These are phyloP conservation scores for Candida morakotiae DNA, from an alignment of 805 yeast genomes.

Conservation along the genomic window DNA sequence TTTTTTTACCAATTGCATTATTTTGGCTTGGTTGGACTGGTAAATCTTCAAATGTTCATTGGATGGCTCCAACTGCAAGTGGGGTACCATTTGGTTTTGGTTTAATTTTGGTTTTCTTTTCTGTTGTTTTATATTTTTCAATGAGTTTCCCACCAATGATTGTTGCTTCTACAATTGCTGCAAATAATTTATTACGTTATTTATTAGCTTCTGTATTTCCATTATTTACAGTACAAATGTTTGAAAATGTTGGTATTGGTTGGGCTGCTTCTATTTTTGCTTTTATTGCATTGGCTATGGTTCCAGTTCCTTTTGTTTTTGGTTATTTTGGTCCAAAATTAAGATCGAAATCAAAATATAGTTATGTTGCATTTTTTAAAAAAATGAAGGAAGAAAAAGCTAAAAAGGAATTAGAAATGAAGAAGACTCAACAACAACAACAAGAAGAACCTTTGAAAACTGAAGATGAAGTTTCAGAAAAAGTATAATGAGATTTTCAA, in stretches of 20 bases:
- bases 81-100: slow-evolving; percentile 82
- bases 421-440: too few relatives aligned
- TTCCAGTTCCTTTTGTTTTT: slow-evolving; percentile 74
- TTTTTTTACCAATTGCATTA: slow-evolving; percentile 60
- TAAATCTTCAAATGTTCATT: slow-evolving; percentile 48
- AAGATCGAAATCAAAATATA: slow-evolving; percentile 55
- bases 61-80: slow-evolving; percentile 73
- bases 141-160: slow-evolving; percentile 69
- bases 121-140: slow-evolving; percentile 64
- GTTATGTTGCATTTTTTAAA: slow-evolving; percentile 45
- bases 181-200: slow-evolving; percentile 78
- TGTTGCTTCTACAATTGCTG: slow-evolving; percentile 87
- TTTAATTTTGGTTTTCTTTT: slow-evolving; percentile 64
- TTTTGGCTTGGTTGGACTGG: slow-evolving; percentile 86
- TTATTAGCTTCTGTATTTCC: slow-evolving; percentile 77
- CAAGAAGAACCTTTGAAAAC: slow-evolving; percentile 4
- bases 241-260: slow-evolving; percentile 59
- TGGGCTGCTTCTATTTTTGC: slow-evolving; percentile 77
- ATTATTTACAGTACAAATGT: slow-evolving; percentile 82
- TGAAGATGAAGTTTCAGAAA: slow-evolving; percentile 9
- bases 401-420: slow-evolving; percentile 8
- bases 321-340: slow-evolving; percentile 53
- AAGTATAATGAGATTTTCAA: slow-evolving; percentile 28
- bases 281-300: slow-evolving; percentile 62
- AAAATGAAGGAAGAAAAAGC: slow-evolving; percentile 15